phyloP scores from a whole-genome alignment of 2,329 filamentous ascomycete genomes.

The Huntiella bhutanensis region DNA sequence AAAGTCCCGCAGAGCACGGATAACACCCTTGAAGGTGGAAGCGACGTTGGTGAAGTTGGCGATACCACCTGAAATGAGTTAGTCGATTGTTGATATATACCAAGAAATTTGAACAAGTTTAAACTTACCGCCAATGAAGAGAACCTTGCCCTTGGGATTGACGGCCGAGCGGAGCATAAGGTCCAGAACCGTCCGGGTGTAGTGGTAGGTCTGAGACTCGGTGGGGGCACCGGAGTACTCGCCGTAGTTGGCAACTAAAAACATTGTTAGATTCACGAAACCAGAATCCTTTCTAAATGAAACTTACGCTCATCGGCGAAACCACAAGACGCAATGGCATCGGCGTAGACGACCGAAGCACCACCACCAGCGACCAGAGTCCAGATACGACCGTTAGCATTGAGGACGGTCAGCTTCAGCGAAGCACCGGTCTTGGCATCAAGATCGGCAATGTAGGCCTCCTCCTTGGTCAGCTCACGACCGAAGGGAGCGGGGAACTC shows the following conservation, averaged over 20 bases:
- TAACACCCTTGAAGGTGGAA: slow-evolving; percentile 98
- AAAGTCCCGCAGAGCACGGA: slow-evolving; percentile 83
- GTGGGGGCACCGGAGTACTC: slow-evolving; percentile 98
- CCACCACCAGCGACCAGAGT: slow-evolving; percentile 97
- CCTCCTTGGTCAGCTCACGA: slow-evolving; percentile 95
- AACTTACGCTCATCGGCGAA: slow-evolving; percentile 59
- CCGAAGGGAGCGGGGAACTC: slow-evolving; percentile 98
- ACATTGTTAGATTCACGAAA: not conserved
- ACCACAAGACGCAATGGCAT: slow-evolving; percentile 90
- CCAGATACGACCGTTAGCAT: slow-evolving; percentile 83
- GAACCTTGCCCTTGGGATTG: slow-evolving; percentile 81
- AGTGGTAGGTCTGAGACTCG: slow-evolving; percentile 98
- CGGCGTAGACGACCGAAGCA: slow-evolving; percentile 97
- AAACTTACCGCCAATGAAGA: slow-evolving; percentile 72
- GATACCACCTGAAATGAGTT: slow-evolving; percentile 43
- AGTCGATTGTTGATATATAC: not conserved
- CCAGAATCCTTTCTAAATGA: not conserved
- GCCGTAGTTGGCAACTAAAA: slow-evolving; percentile 75
- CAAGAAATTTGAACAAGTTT: not conserved
- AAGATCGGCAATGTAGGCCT: slow-evolving; percentile 96
- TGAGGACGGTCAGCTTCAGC: slow-evolving; percentile 93
- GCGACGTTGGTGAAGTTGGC: slow-evolving; percentile 99
- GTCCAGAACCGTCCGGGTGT: slow-evolving; percentile 89
- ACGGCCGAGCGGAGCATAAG: slow-evolving; percentile 86
- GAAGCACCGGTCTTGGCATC: slow-evolving; percentile 99